These are phyloP conservation scores for Alternaria sp. DNA, from an alignment of 2,329 filamentous ascomycete genomes.

Conservation along the genomic window DNA sequence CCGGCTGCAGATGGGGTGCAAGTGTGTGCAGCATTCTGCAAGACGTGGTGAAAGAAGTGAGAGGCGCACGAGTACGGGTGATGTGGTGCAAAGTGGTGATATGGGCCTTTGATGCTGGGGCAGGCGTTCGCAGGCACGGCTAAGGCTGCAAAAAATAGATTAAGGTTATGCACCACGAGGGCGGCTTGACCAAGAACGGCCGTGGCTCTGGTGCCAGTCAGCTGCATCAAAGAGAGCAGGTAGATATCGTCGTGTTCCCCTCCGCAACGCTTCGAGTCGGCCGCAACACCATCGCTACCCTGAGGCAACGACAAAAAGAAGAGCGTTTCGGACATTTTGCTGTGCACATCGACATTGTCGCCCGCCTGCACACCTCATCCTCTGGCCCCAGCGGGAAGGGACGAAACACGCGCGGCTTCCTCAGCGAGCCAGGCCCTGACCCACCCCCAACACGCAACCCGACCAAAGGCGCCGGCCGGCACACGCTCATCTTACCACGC, in stretches of 20 bases:
- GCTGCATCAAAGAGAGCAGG: constrained; percentile 10
- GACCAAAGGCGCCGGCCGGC: constrained; percentile 4
- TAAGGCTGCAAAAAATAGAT: constrained; percentile 31
- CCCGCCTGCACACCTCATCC: constrained; percentile 24
- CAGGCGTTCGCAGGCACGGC: constrained; percentile 15
- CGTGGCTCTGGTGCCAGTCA: constrained; percentile 12
- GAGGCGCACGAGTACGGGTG: neutral
- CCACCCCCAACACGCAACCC: constrained; percentile 26
- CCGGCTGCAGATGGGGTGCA: constrained; percentile 11
- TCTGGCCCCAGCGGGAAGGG: constrained; percentile 25
- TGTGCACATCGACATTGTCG: constrained; percentile 11
- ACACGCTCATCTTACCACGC: constrained; percentile 21
- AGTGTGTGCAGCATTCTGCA: constrained; percentile 3
- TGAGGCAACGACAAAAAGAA: constrained; percentile 1
- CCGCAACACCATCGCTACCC: constrained; percentile 14
- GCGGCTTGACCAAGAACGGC: constrained; percentile 23
- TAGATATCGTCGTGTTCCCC: constrained; percentile 1
- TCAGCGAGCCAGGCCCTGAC: constrained; percentile 19
- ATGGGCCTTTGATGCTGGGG: constrained; percentile 4
- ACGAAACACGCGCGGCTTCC: constrained; percentile 31
- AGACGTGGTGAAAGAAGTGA: neutral
- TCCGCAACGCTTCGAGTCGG: constrained; percentile 5
- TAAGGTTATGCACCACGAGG: constrained; percentile 18
- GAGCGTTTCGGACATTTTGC: constrained; percentile 19
- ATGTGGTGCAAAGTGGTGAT: neutral